Evolutionary conservation across 2,329 filamentous ascomycete species (phyloP), one percentile per base, ranked within the genome.

Genomic region (Beauveria bassiana): DNA sequence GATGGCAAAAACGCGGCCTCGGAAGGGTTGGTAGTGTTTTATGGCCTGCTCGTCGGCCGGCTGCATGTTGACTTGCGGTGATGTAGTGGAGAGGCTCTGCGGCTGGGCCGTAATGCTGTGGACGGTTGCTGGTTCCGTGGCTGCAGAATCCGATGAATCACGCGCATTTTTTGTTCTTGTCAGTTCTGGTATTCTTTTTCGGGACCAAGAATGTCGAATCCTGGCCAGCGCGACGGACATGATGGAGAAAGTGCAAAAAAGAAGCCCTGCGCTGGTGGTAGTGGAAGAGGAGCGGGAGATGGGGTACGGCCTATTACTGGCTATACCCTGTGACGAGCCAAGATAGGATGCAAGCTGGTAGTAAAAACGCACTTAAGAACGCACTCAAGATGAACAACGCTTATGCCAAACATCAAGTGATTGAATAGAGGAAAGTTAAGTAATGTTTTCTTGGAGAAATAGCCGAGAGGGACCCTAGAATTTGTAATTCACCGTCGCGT

Each of bases 1-100:
- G 46, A 73, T 65, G 59, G 69, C 69, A 55, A 67, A 72, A 4
- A 73, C 70, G 45, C 69, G 65, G 26, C 66, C 70, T 26, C 60
- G 56, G 2, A 62, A 40, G 7, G 61, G 47, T 42, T 57, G 45
- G 20, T 45, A 26, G 1, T 31, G 34, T 12, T 18, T 7, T 2
- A 8, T 20, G 14, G 26, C 38, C 45, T 34, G 49, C 3, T 45
- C 26, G 20, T 47, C 3, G 12, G 18, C 26, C n/a, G 12, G 8
- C 14, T 47, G 51, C 1, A 2, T 5, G 18, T 47, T 31, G 14
- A 12, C 26, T 28, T 47, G 42, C 31, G 50, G 22, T 50, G 54
- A 40, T 6, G n/a, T 18, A 7, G 58, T 26, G 16, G 43, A 1
- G 2, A 22, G 10, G 8, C 12, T n/a, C 28, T 20, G 20, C 4